Evolutionary conservation across 257 asterid species (phyloP).

Genomic region (Nicotiana paniculata): DNA sequence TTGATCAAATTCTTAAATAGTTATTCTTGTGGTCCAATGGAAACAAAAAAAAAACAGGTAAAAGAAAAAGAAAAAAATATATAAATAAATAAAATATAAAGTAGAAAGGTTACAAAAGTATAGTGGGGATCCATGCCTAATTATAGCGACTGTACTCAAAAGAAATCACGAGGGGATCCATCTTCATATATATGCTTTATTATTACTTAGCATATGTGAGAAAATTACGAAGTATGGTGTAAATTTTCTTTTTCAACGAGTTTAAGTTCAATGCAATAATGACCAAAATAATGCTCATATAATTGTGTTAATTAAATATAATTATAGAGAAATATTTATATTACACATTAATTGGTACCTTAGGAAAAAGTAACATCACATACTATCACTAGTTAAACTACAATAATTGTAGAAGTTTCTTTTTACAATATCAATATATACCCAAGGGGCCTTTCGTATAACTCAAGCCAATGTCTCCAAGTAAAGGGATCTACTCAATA

Average conservation of each 20-base stretch:
- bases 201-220: too few species aligned
- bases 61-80: not conserved
- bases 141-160: not conserved
- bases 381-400: not conserved
- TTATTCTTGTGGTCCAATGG: not conserved
- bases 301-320: too few species aligned
- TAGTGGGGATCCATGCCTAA: conserved; percentile 3
- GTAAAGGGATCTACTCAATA: not conserved
- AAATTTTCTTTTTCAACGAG: too few species aligned
- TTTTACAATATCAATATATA: not conserved
- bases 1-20: not conserved
- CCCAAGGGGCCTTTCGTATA: not conserved
- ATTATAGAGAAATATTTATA: too few species aligned
- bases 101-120: conserved; percentile 6
- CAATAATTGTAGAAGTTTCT: not conserved
- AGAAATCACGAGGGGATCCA: conserved; percentile 5
- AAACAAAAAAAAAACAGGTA: not conserved
- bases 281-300: too few species aligned
- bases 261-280: too few species aligned
- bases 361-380: too few species aligned
- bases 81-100: not conserved
- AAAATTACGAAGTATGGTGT: too few species aligned
- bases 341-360: too few species aligned
- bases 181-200: not conserved
- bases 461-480: not conserved